These are phyloP conservation scores for Pichia nanzhaoensis DNA, from an alignment of 805 yeast genomes.

Conservation along the genomic window DNA sequence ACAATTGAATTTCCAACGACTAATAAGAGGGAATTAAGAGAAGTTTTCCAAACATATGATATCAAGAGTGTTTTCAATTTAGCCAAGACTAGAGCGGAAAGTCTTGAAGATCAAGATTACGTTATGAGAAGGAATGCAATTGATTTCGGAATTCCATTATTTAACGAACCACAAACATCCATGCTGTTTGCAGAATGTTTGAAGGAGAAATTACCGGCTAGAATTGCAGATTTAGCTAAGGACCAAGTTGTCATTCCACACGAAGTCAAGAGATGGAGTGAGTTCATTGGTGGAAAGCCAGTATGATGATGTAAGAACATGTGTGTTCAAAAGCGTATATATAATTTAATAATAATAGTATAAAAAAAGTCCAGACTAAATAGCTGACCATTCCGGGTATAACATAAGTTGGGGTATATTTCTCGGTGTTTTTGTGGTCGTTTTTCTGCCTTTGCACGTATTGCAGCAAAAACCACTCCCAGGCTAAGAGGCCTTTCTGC, in stretches of 20 bases:
- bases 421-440: too few relatives aligned
- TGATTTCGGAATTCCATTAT: conserved; percentile 93
- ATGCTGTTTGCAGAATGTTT: conserved; percentile 78
- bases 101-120: conserved; percentile 80
- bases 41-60: conserved; percentile 81
- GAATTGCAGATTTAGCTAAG: conserved; percentile 41
- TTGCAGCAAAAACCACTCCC: too few relatives aligned
- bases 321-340: neutral
- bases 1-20: conserved; percentile 87
- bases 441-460: too few relatives aligned
- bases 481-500: too few relatives aligned
- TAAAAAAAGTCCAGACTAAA: too few relatives aligned
- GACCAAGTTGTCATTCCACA: conserved; percentile 54
- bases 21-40: conserved; percentile 89
- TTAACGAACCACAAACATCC: conserved; percentile 95
- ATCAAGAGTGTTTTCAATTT: conserved; percentile 86
- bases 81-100: conserved; percentile 85
- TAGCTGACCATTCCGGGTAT: too few relatives aligned
- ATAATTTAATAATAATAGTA: neutral
- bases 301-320: conserved; percentile 35
- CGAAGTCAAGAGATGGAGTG: conserved; percentile 96
- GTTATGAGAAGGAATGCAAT: conserved; percentile 99
- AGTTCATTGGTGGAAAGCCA: conserved; percentile 90
- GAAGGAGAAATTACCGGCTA: conserved; percentile 56
- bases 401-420: too few relatives aligned